These are phyloP conservation scores for Prunus padus DNA, from an alignment of 306 rosid species.

Conservation along the genomic window DNA sequence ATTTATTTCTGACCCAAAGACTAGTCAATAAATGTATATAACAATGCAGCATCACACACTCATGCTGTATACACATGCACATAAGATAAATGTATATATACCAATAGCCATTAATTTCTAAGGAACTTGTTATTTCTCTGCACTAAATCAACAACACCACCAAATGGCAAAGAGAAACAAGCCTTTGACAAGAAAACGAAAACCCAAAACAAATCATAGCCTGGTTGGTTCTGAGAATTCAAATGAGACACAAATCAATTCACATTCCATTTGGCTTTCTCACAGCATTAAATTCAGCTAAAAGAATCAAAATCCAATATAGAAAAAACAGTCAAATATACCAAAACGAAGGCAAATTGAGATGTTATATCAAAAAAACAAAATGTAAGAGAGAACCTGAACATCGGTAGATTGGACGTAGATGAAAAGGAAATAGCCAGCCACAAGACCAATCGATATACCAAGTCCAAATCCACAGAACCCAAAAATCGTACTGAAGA, in stretches of 20 bases:
- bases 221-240: not conserved
- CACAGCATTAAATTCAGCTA: not conserved
- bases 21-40: not conserved
- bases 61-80: not conserved
- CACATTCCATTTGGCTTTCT: not conserved
- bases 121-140: too few species aligned
- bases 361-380: not conserved
- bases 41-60: not conserved
- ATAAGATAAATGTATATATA: too few species aligned
- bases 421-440: conserved; percentile 80
- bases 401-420: conserved; percentile 57
- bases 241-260: not conserved
- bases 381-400: conserved; percentile 38
- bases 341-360: not conserved
- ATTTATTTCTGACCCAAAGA: too few species aligned
- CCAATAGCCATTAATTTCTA: not conserved
- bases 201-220: not conserved
- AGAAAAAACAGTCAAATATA: not conserved
- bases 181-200: not conserved
- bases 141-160: not conserved
- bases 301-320: not conserved
- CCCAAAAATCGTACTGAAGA: conserved; percentile 65
- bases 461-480: conserved; percentile 86
- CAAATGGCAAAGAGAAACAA: not conserved
- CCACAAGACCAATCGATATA: conserved; percentile 66